A percentile compares a stretch with the other conserved stretches of the same genome.
Conservation (phyloP, 805 yeast species). For the Pichia manshurica region DNA sequence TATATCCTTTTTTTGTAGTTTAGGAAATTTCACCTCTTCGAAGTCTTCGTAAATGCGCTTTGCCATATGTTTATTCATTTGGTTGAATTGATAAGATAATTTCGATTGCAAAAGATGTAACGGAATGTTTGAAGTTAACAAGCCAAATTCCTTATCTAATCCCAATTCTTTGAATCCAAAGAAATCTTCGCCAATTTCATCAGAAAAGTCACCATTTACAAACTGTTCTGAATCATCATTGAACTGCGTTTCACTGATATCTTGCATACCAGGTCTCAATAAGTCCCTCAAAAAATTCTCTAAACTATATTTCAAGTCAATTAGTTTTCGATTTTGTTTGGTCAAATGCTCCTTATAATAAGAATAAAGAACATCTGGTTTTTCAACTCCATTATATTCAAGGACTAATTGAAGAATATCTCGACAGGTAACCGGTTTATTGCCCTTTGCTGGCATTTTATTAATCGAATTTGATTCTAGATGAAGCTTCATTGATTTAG, state of each 20-base stretch:
- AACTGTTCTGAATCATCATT: conserved; percentile 91
- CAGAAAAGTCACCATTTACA: conserved; percentile 89
- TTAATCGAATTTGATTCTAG: conserved; percentile 56
- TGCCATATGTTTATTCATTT: conserved; percentile 39
- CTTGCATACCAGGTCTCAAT: conserved; percentile 74
- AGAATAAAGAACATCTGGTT: conserved; percentile 68
- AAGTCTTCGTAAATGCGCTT: conserved; percentile 60
- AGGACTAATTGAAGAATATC: conserved; percentile 58
- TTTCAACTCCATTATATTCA: conserved; percentile 79
- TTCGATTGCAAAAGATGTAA: conserved; percentile 79
- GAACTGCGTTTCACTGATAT: conserved; percentile 67
- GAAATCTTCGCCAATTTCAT: conserved; percentile 93
- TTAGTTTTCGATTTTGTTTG: conserved; percentile 63
- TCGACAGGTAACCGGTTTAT: conserved; percentile 24
- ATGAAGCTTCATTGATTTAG: conserved; percentile 63
- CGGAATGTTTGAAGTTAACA: conserved; percentile 81
- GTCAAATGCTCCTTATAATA: conserved; percentile 68
- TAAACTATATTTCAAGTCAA: conserved; percentile 61
- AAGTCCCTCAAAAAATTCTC: conserved; percentile 70
- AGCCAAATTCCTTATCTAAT: conserved; percentile 82
- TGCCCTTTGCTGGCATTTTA: conserved; percentile 26
- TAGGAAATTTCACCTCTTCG: conserved; percentile 47
- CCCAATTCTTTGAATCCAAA: conserved; percentile 96
- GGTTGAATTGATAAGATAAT: conserved; percentile 51
- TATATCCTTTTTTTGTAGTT: conserved; percentile 47